phyloP scores from a whole-genome alignment of 2,329 filamentous ascomycete species.

The Nigrospora sphaerica region DNA sequence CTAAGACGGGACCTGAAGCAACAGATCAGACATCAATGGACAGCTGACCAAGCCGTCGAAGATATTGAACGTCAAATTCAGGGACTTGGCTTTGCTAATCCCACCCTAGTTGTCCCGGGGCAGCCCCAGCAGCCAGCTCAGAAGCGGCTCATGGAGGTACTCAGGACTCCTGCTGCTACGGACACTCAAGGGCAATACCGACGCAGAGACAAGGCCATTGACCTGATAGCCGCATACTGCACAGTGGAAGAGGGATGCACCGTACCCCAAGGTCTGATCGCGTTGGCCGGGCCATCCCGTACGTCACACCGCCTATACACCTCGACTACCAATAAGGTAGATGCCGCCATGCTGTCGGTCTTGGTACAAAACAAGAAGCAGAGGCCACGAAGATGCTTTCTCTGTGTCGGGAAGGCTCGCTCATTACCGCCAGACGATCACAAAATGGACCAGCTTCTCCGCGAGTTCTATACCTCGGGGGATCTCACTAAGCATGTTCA shows the following conservation, averaged over 20 bases:
- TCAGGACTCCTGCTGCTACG: constrained; percentile 3
- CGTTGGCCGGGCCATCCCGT: not conserved
- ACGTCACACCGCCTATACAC: not conserved
- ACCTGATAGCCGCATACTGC: constrained; percentile 7
- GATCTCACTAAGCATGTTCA: constrained; percentile 1
- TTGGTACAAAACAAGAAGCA: not conserved
- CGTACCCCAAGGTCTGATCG: not conserved
- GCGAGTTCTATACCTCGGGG: constrained; percentile 1
- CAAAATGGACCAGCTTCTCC: not conserved
- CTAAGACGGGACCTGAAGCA: constrained; percentile 8
- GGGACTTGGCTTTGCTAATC: constrained; percentile 7
- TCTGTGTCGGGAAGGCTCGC: not conserved
- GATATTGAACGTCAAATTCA: constrained; percentile 13
- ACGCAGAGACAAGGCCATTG: constrained; percentile 6
- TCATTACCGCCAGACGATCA: not conserved
- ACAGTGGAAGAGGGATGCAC: not conserved
- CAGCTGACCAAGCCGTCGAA: constrained; percentile 9
- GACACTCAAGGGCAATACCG: constrained; percentile 7
- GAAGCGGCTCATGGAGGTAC: constrained; percentile 7
- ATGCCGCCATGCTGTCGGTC: not conserved
- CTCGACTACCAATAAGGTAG: not conserved
- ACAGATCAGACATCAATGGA: constrained; percentile 8
- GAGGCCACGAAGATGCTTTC: constrained; percentile 2
- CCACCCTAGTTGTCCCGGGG: not conserved
- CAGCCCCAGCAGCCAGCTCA: constrained; percentile 6